Conservation (phyloP, 208 protist species). For the Histomonas meleagridis region DNA sequence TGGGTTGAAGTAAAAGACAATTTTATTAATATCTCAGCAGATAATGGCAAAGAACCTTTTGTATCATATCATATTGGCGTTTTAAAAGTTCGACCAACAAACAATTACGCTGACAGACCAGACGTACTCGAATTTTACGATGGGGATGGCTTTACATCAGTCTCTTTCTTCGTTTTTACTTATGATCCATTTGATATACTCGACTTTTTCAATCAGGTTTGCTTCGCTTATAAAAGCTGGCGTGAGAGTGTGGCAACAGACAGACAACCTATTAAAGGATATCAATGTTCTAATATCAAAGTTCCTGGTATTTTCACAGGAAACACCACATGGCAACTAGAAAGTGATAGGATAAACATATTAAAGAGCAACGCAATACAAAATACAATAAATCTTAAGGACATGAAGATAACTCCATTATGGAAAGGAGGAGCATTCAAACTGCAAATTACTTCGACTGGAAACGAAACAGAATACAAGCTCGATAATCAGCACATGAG, state of each 20-base stretch:
- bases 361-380: not conserved
- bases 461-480: not conserved
- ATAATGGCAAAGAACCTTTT: slow-evolving; percentile 28
- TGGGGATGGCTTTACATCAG: not conserved
- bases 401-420: not conserved
- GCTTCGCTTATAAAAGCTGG: slow-evolving; percentile 15
- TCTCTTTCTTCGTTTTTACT: not conserved
- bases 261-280: too few species aligned
- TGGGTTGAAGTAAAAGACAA: slow-evolving; percentile 27
- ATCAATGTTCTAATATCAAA: too few species aligned
- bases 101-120: not conserved
- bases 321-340: not conserved
- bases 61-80: slow-evolving; percentile 15
- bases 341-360: not conserved
- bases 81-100: slow-evolving; percentile 27
- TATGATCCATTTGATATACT: slow-evolving; percentile 30
- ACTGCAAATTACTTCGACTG: not conserved
- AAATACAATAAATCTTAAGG: not conserved
- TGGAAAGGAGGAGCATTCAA: not conserved
- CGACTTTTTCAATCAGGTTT: slow-evolving; percentile 23
- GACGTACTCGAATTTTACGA: slow-evolving; percentile 35
- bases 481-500: slow-evolving; percentile 21
- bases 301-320: not conserved
- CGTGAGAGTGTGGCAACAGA: too few species aligned
- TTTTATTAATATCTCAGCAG: not conserved